A percentile compares a stretch with the other conserved stretches of the same genome.
These are phyloP conservation scores for Acacia pycnantha DNA, from an alignment of 331 rosid genomes.

Conservation along the genomic window DNA sequence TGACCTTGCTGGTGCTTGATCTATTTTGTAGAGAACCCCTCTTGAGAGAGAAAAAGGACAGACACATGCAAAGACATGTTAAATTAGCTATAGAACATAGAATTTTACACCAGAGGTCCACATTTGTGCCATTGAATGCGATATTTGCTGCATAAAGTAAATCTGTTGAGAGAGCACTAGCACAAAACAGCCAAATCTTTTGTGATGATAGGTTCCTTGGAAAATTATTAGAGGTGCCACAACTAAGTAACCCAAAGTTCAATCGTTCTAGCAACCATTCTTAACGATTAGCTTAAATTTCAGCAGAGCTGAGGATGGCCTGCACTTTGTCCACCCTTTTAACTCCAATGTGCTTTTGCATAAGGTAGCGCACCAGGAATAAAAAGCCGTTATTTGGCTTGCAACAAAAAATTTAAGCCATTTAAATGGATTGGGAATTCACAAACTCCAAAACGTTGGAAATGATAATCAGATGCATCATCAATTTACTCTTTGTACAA, in stretches of 20 bases:
- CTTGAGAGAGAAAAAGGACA: background rate
- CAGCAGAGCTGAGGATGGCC: background rate
- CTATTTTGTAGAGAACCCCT: background rate
- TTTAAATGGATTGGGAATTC: too few species aligned
- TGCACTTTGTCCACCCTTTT: background rate
- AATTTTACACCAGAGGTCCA: background rate
- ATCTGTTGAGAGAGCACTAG: background rate
- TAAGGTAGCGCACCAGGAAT: background rate
- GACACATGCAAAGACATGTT: background rate
- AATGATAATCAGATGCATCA: conserved; percentile 1
- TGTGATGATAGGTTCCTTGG: background rate
- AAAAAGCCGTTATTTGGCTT: background rate
- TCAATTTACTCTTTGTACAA: background rate
- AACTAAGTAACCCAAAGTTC: background rate
- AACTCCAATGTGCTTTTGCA: background rate
- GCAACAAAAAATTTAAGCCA: background rate
- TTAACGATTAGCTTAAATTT: background rate
- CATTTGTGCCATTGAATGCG: background rate
- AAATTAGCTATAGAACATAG: background rate
- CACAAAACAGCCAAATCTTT: background rate
- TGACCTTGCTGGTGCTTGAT: background rate
- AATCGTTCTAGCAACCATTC: background rate
- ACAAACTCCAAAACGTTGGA: background rate
- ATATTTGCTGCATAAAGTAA: conserved; percentile 1
- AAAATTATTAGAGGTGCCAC: background rate